These are phyloP conservation scores for Jacaranda copaia DNA, from an alignment of 257 asterid species.

Conservation along the genomic window DNA sequence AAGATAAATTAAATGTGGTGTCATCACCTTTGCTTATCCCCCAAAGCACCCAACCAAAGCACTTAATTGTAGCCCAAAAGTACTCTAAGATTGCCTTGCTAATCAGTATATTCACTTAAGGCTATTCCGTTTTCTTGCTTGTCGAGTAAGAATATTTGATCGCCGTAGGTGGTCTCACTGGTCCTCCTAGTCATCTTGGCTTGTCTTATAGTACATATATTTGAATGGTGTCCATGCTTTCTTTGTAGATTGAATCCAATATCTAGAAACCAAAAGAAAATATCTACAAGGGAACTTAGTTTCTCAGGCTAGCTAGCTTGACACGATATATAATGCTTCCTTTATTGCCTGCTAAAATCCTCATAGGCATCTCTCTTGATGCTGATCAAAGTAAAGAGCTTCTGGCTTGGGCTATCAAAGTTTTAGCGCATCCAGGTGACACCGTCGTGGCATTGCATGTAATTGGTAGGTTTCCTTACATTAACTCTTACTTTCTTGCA, in stretches of 20 bases:
- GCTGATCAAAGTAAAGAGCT: conserved; percentile 63
- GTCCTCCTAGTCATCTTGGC: background rate
- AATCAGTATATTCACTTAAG: conserved; percentile 39
- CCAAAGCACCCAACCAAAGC: conserved; percentile 79
- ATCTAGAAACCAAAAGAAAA: conserved; percentile 35
- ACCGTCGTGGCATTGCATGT: conserved; percentile 71
- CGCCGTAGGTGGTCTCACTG: conserved; percentile 48
- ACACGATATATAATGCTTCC: conserved; percentile 40
- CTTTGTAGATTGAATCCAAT: conserved; percentile 28
- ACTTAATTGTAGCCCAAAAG: conserved; percentile 55
- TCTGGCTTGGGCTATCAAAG: conserved; percentile 62
- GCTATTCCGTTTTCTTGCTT: conserved; percentile 51
- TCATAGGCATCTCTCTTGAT: conserved; percentile 72
- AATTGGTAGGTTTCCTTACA: conserved; percentile 54
- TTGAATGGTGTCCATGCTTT: conserved; percentile 24
- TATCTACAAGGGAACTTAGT: conserved; percentile 5
- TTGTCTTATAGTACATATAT: conserved; percentile 43
- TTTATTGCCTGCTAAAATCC: conserved; percentile 59
- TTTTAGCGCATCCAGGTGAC: conserved; percentile 72
- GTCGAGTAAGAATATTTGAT: conserved; percentile 55
- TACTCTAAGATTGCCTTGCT: conserved; percentile 5
- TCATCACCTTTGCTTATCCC: conserved; percentile 85
- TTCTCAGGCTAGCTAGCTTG: background rate
- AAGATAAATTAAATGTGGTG: conserved; percentile 62
- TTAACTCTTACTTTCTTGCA: background rate